Evolutionary conservation across 441 rosid genomes (phyloP), one percentile per base, ranked within the genome.

Genomic region (Populus hybrid): DNA sequence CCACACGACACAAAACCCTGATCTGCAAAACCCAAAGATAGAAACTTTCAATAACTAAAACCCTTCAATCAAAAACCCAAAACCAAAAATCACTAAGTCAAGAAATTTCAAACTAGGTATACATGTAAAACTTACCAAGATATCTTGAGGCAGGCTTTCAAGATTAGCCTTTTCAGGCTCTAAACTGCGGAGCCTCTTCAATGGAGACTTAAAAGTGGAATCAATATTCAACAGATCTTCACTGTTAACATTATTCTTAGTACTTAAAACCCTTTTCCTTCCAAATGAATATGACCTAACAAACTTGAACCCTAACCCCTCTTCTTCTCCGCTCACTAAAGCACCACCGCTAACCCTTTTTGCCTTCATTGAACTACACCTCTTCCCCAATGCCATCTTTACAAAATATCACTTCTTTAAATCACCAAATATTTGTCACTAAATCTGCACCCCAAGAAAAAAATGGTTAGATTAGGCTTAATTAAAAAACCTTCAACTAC

Each of bases 141-240:
- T 75, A 38, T 95, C 97, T 73, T 83, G 94, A 35, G 97, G 97
- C 67, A 95, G 81, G 74, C 88, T 71, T 78, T 95, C 98, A 24
- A 95, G 86, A 9, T 36, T 28, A 67, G 92, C 87, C 77, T 84
- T 83, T n/a, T 80, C 83, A 26, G 70, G 72, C 16, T 57, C 78
- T 38, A 30, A 32, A 68, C 88, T 86, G 73, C 90, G 84, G 35
- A 84, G 85, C 82, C 89, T 90, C 90, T 94, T 90, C 82, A 84
- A 71, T 21, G 90, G 85, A 72, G 82, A 76, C 14, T 18, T 1
- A 26, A 64, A 36, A 20, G 69, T 38, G 1, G 73, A 46, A 32
- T 83, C 80, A 16, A 26, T 14, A 35, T 64, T 10, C 63, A 35
- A 8, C 4, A 59, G 38, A 35, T 80, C 83, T 3, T 23, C 53